Conservation (phyloP, 106 monocot species). For the Chionographis japonica region DNA sequence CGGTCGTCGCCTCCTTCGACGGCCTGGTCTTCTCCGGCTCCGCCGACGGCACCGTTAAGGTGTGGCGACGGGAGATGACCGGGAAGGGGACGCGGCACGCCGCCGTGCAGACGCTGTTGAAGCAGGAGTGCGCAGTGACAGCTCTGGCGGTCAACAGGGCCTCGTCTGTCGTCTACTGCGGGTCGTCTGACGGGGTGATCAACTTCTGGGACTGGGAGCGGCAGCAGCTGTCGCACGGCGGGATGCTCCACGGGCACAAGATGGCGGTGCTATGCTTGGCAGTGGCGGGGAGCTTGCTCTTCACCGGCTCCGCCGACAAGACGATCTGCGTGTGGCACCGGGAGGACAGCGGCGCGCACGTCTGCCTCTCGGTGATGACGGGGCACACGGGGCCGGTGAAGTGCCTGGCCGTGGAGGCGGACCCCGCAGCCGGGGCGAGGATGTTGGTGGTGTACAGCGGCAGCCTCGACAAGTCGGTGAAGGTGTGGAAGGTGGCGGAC, state of each 20-base stretch:
- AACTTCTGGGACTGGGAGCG: slow-evolving; percentile 42
- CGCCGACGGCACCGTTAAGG: slow-evolving; percentile 68
- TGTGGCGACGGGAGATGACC: slow-evolving; percentile 44
- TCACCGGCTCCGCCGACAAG: slow-evolving; percentile 56
- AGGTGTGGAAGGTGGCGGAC: slow-evolving; percentile 58
- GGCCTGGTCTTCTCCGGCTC: slow-evolving; percentile 64
- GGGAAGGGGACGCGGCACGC: slow-evolving; percentile 25
- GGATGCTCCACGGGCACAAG: slow-evolving; percentile 37
- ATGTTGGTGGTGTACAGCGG: slow-evolving; percentile 58
- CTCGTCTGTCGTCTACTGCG: slow-evolving; percentile 46
- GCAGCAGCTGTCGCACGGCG: slow-evolving; percentile 6
- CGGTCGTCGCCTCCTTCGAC: slow-evolving; percentile 35
- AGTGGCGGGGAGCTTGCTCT: slow-evolving; percentile 29
- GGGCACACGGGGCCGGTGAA: slow-evolving; percentile 50
- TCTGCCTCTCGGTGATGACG: slow-evolving; percentile 43
- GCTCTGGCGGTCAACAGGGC: slow-evolving; percentile 36
- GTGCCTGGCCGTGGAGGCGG: slow-evolving; percentile 41
- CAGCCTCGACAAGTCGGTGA: slow-evolving; percentile 50
- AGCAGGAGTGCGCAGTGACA: slow-evolving; percentile 54
- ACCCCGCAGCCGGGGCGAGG: neutral
- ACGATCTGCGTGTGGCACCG: slow-evolving; percentile 69
- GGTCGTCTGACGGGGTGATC: slow-evolving; percentile 57
- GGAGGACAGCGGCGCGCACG: slow-evolving; percentile 21
- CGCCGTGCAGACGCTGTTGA: slow-evolving; percentile 28
- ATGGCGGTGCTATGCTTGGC: slow-evolving; percentile 63